phyloP scores from a whole-genome alignment of 1,284 basidiomycete species.

The Dichomitus squalens region DNA sequence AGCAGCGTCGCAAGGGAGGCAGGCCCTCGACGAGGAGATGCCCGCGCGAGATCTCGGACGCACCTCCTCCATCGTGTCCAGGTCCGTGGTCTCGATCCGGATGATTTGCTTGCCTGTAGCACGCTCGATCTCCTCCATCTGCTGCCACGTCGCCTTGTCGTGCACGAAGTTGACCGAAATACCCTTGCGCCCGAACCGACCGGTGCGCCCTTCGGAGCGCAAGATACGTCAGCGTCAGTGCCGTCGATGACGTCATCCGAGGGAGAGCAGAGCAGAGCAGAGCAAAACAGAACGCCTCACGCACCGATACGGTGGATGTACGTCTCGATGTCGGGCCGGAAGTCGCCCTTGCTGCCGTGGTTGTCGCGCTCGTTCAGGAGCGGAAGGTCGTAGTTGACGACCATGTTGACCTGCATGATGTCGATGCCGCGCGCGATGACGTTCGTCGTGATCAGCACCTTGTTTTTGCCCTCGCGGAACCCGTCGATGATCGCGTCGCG shows the following conservation, averaged over 20 bases:
- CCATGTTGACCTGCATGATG: constrained; percentile 99
- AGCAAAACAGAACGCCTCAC: constrained; percentile 31
- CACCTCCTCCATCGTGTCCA: constrained; percentile 91
- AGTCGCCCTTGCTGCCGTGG: constrained; percentile 41
- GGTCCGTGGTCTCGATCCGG: constrained; percentile 80
- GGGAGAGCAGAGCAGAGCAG: too few relatives aligned
- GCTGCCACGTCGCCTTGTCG: constrained; percentile 79
- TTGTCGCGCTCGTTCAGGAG: constrained; percentile 72
- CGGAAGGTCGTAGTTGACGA: constrained; percentile 98
- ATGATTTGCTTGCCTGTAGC: constrained; percentile 76
- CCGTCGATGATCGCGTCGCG: constrained; percentile 93
- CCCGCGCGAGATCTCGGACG: constrained; percentile 22
- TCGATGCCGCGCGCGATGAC: constrained; percentile 99
- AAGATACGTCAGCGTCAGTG: too few relatives aligned
- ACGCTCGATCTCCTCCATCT: constrained; percentile 86
- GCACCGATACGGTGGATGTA: constrained; percentile 97
- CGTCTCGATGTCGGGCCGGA: constrained; percentile 89
- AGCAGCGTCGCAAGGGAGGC: not conserved
- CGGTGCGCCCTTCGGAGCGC: constrained; percentile 77
- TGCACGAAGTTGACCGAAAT: constrained; percentile 98
- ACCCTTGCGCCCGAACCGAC: constrained; percentile 93
- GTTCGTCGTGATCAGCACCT: constrained; percentile 98
- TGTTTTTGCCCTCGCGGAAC: constrained; percentile 95
- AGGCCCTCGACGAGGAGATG: constrained; percentile 10
- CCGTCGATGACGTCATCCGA: too few relatives aligned